A percentile compares a stretch with the other conserved stretches of the same genome.
These are phyloP conservation scores for Apiospora aurea DNA, from an alignment of 2,329 filamentous ascomycete genomes.

Conservation along the genomic window DNA sequence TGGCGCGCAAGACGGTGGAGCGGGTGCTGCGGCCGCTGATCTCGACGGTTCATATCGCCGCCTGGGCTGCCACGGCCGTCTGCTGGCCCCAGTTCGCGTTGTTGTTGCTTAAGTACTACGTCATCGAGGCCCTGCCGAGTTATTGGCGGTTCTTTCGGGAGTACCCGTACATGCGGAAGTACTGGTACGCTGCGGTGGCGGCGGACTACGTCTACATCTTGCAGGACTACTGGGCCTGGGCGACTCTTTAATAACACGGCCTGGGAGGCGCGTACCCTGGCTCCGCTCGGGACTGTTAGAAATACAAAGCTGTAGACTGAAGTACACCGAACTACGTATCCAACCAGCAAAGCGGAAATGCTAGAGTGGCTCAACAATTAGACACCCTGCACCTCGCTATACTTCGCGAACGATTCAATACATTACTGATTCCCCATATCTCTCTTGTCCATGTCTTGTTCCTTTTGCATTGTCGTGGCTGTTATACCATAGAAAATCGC, in stretches of 20 bases:
- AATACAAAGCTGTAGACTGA: too few species aligned
- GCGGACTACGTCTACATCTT: slow-evolving; percentile 28
- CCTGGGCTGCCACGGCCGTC: slow-evolving; percentile 7
- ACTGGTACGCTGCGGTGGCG: slow-evolving; percentile 24
- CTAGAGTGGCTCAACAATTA: too few species aligned
- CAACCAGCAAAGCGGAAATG: too few species aligned
- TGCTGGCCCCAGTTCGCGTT: slow-evolving; percentile 37
- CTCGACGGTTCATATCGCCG: slow-evolving; percentile 23
- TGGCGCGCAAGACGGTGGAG: slow-evolving; percentile 26
- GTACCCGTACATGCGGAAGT: slow-evolving; percentile 37
- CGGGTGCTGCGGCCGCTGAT: slow-evolving; percentile 20
- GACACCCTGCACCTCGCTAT: too few species aligned
- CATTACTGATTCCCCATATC: too few species aligned
- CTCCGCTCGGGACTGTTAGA: too few species aligned
- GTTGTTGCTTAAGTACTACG: slow-evolving; percentile 54
- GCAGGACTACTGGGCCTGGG: slow-evolving; percentile 25
- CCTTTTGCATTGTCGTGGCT: too few species aligned
- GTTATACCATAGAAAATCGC: too few species aligned
- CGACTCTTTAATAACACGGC: neutral
- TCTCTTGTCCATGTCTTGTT: too few species aligned
- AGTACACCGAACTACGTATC: too few species aligned
- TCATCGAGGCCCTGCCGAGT: slow-evolving; percentile 47
- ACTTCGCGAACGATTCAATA: too few species aligned
- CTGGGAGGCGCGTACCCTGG: neutral
- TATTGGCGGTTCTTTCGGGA: slow-evolving; percentile 53